Evolutionary conservation across 2,329 filamentous ascomycete genomes (phyloP), one percentile per base, ranked within the genome.

Genomic region (Talaromyces rugulosus): DNA sequence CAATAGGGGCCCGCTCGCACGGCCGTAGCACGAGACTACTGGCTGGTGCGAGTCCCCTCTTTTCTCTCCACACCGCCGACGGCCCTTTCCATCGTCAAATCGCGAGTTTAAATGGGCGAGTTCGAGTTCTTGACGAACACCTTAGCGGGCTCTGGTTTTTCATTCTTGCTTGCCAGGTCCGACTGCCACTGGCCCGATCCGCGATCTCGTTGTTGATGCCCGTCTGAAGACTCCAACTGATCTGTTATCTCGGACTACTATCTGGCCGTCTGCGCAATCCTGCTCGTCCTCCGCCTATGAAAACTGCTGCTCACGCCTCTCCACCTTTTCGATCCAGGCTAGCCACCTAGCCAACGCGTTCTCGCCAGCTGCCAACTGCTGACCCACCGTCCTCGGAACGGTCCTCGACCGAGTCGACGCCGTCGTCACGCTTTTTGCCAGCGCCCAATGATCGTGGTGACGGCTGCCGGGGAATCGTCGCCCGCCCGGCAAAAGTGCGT

Each of bases 401-500:
- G 62, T 68, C 65, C 54, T 66, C 66, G 61, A 66, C 70, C 64
- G 66, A 55, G 50, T 60, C 65, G 55, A 64, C 62, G 53, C 62
- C 60, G 50, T 61, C 65, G 57, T 66, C 62, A 56, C 62, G 67
- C 58, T 64, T 66, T 58, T 68, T 67, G 42, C 60, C 66, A 61
- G 64, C 60, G 47, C 60, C 67, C 56, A 67, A 63, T 59, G 65
- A 62, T 63, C 64, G 67, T 55, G 63, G 62, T 61, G 61, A 66
- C 66, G 62, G 68, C 66, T 42, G 68, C 70, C 66, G 67, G 64
- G 58, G 71, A 65, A 57, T 67, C 58, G 62, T 64, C 64, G 44
- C 65, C 59, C 60, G 70, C 42, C 64, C 62, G 52, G 67, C 67
- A 58, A 61, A 64, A 55, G 66, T 63, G 58, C 61, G 16, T 47